Evolutionary conservation across 2,329 filamentous ascomycete genomes (phyloP).

Genomic region (Penicillium polonicum): DNA sequence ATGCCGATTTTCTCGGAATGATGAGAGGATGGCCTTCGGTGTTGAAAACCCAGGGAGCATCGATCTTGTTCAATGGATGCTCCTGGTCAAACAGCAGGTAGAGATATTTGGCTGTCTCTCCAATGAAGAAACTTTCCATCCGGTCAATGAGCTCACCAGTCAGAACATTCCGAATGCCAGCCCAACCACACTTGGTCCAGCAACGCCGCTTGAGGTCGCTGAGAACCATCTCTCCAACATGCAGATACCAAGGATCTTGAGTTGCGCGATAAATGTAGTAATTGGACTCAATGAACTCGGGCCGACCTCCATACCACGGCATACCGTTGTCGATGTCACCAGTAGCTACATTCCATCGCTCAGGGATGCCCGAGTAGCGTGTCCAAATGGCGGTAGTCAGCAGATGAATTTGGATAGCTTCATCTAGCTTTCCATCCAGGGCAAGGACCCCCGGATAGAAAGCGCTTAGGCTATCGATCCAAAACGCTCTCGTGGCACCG

Average conservation of each 20-base stretch:
- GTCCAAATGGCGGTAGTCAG: slow-evolving; percentile 94
- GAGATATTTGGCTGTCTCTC: slow-evolving; percentile 93
- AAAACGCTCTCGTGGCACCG: slow-evolving; percentile 82
- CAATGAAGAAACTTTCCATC: slow-evolving; percentile 98
- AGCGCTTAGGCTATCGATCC: slow-evolving; percentile 94
- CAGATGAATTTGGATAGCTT: slow-evolving; percentile 85
- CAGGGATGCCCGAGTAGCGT: slow-evolving; percentile 86
- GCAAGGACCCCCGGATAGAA: slow-evolving; percentile 90
- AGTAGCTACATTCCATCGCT: slow-evolving; percentile 86
- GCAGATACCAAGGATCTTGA: slow-evolving; percentile 90
- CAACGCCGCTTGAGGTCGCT: slow-evolving; percentile 84
- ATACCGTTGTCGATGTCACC: slow-evolving; percentile 82
- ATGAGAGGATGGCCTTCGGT: slow-evolving; percentile 94
- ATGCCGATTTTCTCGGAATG: slow-evolving; percentile 59
- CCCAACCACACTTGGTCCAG: slow-evolving; percentile 90
- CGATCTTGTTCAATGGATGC: slow-evolving; percentile 83
- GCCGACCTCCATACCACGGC: slow-evolving; percentile 91
- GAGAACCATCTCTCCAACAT: slow-evolving; percentile 93
- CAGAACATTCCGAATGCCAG: slow-evolving; percentile 77
- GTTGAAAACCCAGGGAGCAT: slow-evolving; percentile 87
- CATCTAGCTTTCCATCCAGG: slow-evolving; percentile 83
- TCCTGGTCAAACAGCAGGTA: slow-evolving; percentile 84
- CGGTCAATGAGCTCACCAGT: slow-evolving; percentile 85
- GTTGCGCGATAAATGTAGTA: slow-evolving; percentile 96
- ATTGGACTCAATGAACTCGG: slow-evolving; percentile 95